These are phyloP conservation scores for Nicotiana benthamiana DNA, from an alignment of 257 asterid genomes.

Conservation along the genomic window DNA sequence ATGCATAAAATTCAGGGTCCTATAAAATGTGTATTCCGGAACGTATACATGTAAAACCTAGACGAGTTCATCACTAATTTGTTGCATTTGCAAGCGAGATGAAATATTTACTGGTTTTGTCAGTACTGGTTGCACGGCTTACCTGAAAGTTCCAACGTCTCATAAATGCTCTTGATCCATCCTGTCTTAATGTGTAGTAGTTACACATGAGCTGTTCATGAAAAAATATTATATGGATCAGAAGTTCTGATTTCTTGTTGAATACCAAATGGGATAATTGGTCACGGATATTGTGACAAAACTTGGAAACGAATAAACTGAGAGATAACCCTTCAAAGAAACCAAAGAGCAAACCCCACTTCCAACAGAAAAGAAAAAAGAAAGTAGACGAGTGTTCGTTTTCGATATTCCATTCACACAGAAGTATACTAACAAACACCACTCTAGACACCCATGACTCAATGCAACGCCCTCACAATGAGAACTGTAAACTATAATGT, in stretches of 20 bases:
- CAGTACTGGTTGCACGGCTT: neutral
- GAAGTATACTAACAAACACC: neutral
- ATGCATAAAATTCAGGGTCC: neutral
- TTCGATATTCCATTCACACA: neutral
- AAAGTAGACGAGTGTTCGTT: neutral
- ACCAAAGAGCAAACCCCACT: neutral
- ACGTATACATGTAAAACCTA: neutral
- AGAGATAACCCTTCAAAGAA: neutral
- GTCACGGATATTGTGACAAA: neutral
- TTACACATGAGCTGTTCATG: conserved; percentile 83
- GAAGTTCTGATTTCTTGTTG: too few relatives aligned
- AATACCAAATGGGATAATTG: too few relatives aligned
- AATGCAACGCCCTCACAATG: neutral
- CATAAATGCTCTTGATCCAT: conserved; percentile 78
- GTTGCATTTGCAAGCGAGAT: neutral
- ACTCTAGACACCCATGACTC: neutral
- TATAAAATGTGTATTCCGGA: neutral
- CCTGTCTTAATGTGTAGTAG: conserved; percentile 88
- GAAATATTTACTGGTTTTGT: neutral
- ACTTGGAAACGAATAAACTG: neutral
- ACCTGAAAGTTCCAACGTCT: conserved; percentile 90
- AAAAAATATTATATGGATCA: neutral
- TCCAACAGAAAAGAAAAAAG: neutral
- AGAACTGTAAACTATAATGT: neutral
- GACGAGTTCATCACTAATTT: neutral